Evolutionary conservation across 306 rosid genomes (phyloP).

Genomic region (Acacia acuminata): DNA sequence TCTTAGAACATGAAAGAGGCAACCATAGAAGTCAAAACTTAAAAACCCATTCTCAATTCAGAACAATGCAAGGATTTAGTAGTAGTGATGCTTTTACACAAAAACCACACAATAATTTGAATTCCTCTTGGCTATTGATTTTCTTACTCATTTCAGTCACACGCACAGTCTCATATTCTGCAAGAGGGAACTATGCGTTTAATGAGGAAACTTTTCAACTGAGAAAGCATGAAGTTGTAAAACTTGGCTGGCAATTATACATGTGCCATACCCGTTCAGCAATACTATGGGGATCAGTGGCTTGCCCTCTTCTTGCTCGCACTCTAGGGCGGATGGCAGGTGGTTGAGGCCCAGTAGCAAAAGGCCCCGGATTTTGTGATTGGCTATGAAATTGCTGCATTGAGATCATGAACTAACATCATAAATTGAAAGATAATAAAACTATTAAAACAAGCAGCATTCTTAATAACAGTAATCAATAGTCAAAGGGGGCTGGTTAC

Average conservation of each 20-base stretch:
- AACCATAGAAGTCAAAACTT: background rate
- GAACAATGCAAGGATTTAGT: background rate
- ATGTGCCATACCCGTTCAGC: conserved; percentile 75
- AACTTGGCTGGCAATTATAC: background rate
- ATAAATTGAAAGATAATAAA: conserved; percentile 18
- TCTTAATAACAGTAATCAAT: background rate
- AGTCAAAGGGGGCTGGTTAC: background rate
- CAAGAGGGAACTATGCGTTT: background rate
- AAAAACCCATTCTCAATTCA: background rate
- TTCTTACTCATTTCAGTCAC: background rate
- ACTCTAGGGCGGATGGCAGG: conserved; percentile 82
- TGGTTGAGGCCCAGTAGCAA: conserved; percentile 50
- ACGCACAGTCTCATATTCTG: background rate
- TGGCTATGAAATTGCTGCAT: conserved; percentile 66
- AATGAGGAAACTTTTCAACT: background rate
- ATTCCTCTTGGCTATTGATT: background rate
- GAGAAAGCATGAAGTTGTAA: background rate
- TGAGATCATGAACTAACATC: conserved; percentile 13
- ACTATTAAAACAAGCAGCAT: background rate
- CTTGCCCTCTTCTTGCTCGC: conserved; percentile 98
- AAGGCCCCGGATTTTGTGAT: conserved; percentile 36
- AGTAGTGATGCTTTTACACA: background rate
- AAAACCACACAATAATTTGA: background rate
- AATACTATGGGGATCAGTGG: conserved; percentile 97
- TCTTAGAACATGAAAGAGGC: background rate